Evolutionary conservation across 108 stramenopile genomes (phyloP).

Genomic region (Aureococcus anophagefferens): DNA sequence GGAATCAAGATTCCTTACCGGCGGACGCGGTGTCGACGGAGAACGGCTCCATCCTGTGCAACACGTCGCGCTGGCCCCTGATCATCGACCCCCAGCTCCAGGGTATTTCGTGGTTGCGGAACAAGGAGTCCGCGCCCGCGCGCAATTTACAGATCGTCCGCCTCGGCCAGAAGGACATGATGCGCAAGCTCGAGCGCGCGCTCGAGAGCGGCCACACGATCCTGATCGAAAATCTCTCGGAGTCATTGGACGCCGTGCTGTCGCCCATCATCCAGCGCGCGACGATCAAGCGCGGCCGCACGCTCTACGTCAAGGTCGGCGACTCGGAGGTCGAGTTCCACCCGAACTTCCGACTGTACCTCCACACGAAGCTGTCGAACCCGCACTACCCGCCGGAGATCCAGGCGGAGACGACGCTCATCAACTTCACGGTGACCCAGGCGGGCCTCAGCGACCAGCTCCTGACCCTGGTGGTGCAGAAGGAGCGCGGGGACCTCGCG

Average conservation of each 20-base stretch:
- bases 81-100: constrained; percentile 74
- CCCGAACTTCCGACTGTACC: constrained; percentile 62
- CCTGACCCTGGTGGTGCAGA: constrained; percentile 56
- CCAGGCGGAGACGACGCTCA: constrained; percentile 63
- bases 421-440: constrained; percentile 70
- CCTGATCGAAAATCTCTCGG: constrained; percentile 65
- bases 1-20: constrained; percentile 49
- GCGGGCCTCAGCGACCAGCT: constrained; percentile 67
- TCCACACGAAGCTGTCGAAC: constrained; percentile 66
- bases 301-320: constrained; percentile 55
- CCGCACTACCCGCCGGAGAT: constrained; percentile 75
- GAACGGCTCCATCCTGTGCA: constrained; percentile 52
- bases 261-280: constrained; percentile 65
- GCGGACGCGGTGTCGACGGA: constrained; percentile 49
- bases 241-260: constrained; percentile 58
- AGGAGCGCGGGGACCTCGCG: constrained; percentile 64
- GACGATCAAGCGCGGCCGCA: constrained; percentile 56
- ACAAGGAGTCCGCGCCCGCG: constrained; percentile 33
- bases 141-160: constrained; percentile 51
- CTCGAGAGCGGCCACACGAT: constrained; percentile 54
- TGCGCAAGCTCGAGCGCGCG: constrained; percentile 54
- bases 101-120: constrained; percentile 57
- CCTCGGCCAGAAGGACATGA: constrained; percentile 54
- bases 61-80: constrained; percentile 62
- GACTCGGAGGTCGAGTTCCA: constrained; percentile 71